These are phyloP conservation scores for Hymenoscyphus infarciens DNA, from an alignment of 2,329 filamentous ascomycete species.

Conservation along the genomic window DNA sequence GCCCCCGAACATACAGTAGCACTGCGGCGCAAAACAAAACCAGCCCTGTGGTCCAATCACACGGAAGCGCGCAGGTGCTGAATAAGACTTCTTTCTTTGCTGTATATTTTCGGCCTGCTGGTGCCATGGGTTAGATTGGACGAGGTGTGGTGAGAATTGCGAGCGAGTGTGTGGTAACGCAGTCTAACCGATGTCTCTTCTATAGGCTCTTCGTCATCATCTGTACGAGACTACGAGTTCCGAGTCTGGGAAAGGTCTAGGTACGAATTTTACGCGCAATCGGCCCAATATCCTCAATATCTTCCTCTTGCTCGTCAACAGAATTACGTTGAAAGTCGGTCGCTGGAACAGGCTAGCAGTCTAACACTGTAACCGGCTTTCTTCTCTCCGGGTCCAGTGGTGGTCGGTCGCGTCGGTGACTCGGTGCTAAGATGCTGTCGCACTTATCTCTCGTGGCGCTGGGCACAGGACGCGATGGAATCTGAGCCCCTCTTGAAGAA, in stretches of 20 bases:
- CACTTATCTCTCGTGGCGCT: neutral
- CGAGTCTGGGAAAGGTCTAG: neutral
- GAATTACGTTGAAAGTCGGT: neutral
- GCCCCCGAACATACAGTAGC: neutral
- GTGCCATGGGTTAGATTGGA: neutral
- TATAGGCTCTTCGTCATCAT: neutral
- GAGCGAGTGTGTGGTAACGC: neutral
- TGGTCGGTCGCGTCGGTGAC: too few relatives aligned
- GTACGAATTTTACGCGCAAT: too few relatives aligned
- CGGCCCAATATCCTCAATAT: too few relatives aligned
- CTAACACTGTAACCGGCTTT: neutral
- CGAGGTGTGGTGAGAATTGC: neutral
- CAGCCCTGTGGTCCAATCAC: neutral
- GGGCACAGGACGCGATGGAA: neutral
- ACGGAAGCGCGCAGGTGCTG: neutral
- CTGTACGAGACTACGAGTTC: neutral
- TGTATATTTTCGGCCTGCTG: neutral
- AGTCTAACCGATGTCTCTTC: neutral
- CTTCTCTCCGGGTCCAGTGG: too few relatives aligned
- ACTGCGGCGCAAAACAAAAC: slow-evolving; percentile 1
- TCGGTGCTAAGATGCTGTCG: neutral
- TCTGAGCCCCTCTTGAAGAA: neutral
- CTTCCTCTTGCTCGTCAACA: too few relatives aligned
- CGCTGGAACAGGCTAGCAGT: neutral
- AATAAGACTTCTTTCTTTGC: neutral